Evolutionary conservation across 2,329 filamentous ascomycete genomes (phyloP), one percentile per base, ranked within the genome.

Genomic region (Sclerotinia glacialis): DNA sequence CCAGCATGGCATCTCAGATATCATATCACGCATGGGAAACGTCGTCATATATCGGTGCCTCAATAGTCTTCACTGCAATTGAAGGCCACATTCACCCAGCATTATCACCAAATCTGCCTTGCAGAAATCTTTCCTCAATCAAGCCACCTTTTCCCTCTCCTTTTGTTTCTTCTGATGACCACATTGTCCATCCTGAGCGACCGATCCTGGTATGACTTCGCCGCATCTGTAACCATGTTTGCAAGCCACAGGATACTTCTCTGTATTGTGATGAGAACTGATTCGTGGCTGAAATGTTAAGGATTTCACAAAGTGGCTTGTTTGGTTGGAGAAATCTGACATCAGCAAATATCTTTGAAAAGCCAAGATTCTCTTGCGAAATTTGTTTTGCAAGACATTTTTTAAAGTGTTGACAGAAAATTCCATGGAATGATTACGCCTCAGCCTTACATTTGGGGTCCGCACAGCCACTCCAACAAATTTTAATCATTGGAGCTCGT

Each of bases 391-490:
- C 56, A 60, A 34, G 56, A 60, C 58, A 49, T 60, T 11, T 21
- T 21, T 18, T 21, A 49, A 49, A 40, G 31, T 49, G 58, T 49
- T 18, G 18, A 34, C 28, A 3, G 21, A n/a, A 40, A 28, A 23
- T 9, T 49, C 5, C 14, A 9, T 23, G 31, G 8, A 5, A 49
- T 37, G 21, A 47, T 26, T 26, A 49, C 44, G 28, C 44, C 44
- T 49, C 58, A 37, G 58, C 58, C 58, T 61, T 61, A 49, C 31
- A n/a, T 61, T 61, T 37, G 21, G 46, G 44, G 31, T 34, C 31
- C 44, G 44, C 58, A 49, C 44, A 60, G 58, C 58, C 58, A 26
- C 58, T 26, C n/a, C n/a, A 21, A 21, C 7, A 16, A 12, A 37
- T 37, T 23, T 9, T 40, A 2, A 16, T 23, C 0, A 7, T 23